Evolutionary conservation across 768 basidiomycete genomes (phyloP), one percentile per base, ranked within the genome.

Genomic region (Cystobasidium onofrii): DNA sequence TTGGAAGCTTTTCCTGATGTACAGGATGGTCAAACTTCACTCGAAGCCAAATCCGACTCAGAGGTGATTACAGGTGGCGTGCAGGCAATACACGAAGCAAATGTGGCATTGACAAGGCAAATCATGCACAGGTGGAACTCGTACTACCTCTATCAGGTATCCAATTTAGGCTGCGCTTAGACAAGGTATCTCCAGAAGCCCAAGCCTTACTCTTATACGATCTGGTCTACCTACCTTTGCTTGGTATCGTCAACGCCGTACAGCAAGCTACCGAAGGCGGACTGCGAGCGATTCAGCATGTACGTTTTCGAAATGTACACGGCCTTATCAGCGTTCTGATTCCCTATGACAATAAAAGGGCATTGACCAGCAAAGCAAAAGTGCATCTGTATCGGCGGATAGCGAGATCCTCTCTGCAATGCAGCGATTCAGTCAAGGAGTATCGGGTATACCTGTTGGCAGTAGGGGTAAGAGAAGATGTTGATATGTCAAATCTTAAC

Each of bases 341-440:
- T 39, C n/a, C 13, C 15, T 39, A 20, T 15, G 23, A 12, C 13
- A 34, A 4, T 7, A 36, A 36, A 23, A 36, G 43, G 29, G 17
- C 39, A 67, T 50, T 17, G 50, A 67, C 18, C 15, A 9, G 18
- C 17, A 46, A 23, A 43, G 41, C 43, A 52, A 52, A 29, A 18
- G 12, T 10, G n/a, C 12, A 20, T 50, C 46, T 50, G 29, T 12
- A 23, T 6, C 27, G 20, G 17, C 41, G 31, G 50, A 67, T 9
- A 9, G 10, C n/a, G 18, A 20, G 12, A 18, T 67, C 18, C 41
- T 52, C 2, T 33, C 39, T 25, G 65, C 65, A 18, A 67, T 67
- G 65, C 65, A 67, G 34, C 65, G 65, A 4, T 52, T 4, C 65
- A 50, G 41, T 50, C 65, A 67, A 61, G 57, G 46, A 4, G 3